Evolutionary conservation across 1,284 basidiomycete species (phyloP).

Genomic region (Serendipita sp.): DNA sequence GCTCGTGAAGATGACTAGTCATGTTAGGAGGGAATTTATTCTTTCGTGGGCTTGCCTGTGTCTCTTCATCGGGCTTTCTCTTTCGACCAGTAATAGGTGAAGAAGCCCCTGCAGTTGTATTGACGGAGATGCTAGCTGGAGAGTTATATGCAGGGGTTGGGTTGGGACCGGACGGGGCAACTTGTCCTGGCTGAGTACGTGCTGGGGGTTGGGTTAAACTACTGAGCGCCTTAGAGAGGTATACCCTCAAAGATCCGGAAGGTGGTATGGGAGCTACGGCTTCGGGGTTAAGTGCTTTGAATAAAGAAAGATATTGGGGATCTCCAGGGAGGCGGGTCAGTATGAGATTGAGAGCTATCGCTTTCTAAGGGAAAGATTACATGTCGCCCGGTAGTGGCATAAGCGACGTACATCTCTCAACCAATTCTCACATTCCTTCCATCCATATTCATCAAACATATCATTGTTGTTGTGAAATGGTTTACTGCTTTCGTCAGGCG

Average conservation of each 20-base stretch:
- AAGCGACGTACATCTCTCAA: not conserved
- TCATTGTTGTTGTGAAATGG: not conserved
- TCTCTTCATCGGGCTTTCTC: not conserved
- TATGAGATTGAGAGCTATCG: not conserved
- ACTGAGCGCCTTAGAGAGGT: not conserved
- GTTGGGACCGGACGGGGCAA: not conserved
- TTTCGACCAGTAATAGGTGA: not conserved
- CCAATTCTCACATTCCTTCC: constrained; percentile 3
- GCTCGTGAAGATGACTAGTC: not conserved
- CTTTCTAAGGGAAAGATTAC: not conserved
- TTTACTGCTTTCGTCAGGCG: not conserved
- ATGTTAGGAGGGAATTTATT: not conserved
- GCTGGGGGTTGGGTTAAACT: not conserved
- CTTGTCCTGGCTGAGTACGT: not conserved
- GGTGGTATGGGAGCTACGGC: not conserved
- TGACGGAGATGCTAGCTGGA: not conserved
- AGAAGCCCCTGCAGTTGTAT: not conserved
- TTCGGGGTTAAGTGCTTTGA: not conserved
- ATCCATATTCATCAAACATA: not conserved
- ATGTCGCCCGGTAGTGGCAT: not conserved
- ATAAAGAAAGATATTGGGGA: not conserved
- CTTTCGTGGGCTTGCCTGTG: not conserved
- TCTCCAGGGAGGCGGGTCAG: not conserved
- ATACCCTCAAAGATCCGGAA: not conserved
- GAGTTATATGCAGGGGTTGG: not conserved